Evolutionary conservation across 148 eudicot genomes (phyloP), one percentile per base, ranked within the genome.

Genomic region (Agrostemma githago): DNA sequence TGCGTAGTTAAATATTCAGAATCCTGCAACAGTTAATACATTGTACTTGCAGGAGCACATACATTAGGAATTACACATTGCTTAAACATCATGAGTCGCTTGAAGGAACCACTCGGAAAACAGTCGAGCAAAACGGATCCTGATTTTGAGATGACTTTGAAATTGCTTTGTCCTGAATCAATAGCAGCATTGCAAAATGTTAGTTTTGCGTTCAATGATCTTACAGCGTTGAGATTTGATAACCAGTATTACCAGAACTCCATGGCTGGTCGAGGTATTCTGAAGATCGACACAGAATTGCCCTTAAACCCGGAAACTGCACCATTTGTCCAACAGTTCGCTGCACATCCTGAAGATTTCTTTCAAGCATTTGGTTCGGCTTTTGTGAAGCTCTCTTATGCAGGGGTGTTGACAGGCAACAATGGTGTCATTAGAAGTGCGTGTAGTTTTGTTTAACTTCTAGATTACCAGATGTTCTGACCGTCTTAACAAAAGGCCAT

Each of bases 11-110:
- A 62, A 20, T 20, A 0, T 61, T n/a, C 21, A 8, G 26, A 61
- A 61, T 26, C 26, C 38, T 20, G 65, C 72, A 6, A 66, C 56
- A 64, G n/a, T 58, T 2, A 51, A 51, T 10, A 4, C n/a, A 58
- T 43, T 75, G 64, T 74, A 38, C 56, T 68, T 79, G 59, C 75
- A 80, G 82, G 82, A 68, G 62, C 79, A 19, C 82, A 80, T 57
- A 80, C 82, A 57, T 58, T 80, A 65, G 82, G 82, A 70, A 51
- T 80, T 59, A 80, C 79, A 59, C 82, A 80, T 66, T 80, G 82
- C 68, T 4, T 80, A 66, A 75, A 65, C 72, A 48, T 80, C 34
- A 39, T 80, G 75, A 71, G 66, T 39, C 82, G 82, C 38, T 61
- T 80, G 51, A 71, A 80, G 62, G 64, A 12, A 26, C 75, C 82